Evolutionary conservation across 768 basidiomycete genomes (phyloP).

Genomic region (Clavaria fumosa): DNA sequence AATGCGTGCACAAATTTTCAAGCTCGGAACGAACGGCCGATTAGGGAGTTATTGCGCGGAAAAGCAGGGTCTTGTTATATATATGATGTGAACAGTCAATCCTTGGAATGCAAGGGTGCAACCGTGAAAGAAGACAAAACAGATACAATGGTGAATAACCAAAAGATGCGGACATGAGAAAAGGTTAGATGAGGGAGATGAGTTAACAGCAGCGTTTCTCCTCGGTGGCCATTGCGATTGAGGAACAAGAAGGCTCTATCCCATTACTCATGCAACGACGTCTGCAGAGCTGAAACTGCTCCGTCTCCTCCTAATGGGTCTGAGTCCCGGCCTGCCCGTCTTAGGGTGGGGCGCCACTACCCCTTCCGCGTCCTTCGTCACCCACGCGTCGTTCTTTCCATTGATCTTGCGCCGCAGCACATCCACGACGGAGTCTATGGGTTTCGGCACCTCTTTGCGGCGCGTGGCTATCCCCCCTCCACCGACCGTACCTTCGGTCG

Average conservation of each 20-base stretch:
- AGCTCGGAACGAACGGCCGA: background rate
- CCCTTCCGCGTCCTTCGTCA: slow-evolving; percentile 51
- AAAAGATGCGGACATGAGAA: background rate
- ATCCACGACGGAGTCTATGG: too few species aligned
- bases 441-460: too few species aligned
- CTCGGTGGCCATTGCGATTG: background rate
- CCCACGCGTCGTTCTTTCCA: slow-evolving; percentile 78
- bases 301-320: slow-evolving; percentile 58
- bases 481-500: slow-evolving; percentile 26
- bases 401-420: too few species aligned
- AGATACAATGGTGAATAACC: background rate
- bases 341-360: slow-evolving; percentile 63
- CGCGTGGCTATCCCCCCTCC: too few species aligned
- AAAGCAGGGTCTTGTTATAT: background rate
- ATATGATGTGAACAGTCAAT: background rate
- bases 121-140: background rate
- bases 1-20: slow-evolving; percentile 84
- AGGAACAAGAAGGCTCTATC: background rate
- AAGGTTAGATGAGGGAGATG: background rate
- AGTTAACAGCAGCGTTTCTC: background rate
- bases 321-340: slow-evolving; percentile 55
- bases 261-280: slow-evolving; percentile 45
- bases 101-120: background rate
- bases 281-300: slow-evolving; percentile 85
- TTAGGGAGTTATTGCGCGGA: background rate